A percentile compares a stretch with the other conserved stretches of the same genome.
phyloP scores from a whole-genome alignment of 768 basidiomycete species.

The Leccinum boreale region DNA sequence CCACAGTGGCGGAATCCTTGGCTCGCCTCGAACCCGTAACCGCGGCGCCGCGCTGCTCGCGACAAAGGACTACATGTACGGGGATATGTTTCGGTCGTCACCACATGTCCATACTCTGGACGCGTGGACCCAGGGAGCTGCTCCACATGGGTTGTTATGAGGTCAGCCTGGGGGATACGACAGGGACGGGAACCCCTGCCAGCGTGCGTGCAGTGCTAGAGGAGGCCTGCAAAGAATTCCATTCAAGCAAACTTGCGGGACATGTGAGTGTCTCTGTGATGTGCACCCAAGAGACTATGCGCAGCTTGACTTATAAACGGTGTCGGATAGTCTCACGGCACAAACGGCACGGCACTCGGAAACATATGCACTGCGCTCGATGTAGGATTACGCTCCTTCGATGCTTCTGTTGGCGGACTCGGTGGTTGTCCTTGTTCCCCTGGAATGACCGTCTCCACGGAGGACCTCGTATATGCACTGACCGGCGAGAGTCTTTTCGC shows the following conservation, averaged over 20 bases:
- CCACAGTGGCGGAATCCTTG: no score
- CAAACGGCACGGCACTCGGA: conserved; percentile 77
- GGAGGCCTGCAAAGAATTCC: conserved; percentile 59
- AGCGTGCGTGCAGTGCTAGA: conserved; percentile 66
- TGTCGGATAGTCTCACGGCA: conserved; percentile 74
- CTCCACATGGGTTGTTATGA: no score
- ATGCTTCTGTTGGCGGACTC: conserved; percentile 67
- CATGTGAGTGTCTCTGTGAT: conserved; percentile 35
- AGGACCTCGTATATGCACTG: no score
- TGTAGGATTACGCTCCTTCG: conserved; percentile 77
- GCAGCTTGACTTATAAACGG: neutral
- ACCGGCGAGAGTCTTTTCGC: conserved; percentile 36
- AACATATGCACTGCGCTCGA: conserved; percentile 71
- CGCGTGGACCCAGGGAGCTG: no score
- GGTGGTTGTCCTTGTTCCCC: conserved; percentile 87
- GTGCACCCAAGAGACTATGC: no score
- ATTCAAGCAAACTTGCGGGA: conserved; percentile 67
- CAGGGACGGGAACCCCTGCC: conserved; percentile 36
- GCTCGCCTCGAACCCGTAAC: no score
- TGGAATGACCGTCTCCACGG: no score
- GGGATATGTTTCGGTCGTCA: no score
- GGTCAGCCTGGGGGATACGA: no score
- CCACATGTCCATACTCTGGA: no score
- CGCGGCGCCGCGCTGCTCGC: no score
- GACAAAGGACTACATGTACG: no score